Base-by-base conservation (phyloP, 805 yeast species). In the Cyberlindnera veronae region DNA sequence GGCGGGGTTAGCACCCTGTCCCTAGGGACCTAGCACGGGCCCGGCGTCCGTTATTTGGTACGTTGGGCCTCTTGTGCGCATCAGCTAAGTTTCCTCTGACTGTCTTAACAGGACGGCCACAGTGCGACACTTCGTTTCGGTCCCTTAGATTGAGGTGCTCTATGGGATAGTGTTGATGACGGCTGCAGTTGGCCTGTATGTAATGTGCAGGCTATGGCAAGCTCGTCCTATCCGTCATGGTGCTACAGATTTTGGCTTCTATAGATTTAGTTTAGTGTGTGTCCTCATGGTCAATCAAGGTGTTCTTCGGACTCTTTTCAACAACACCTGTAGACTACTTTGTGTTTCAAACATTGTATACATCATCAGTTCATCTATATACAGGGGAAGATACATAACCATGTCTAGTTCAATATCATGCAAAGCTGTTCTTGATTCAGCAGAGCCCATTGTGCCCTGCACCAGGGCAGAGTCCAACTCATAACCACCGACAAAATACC, bases 81-180 rank as follows among this genome's bases (percentile, higher is more conserved):
- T 74, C 79, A 79, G 86, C 86, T 79, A 79, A 77, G 80, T 74
- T 72, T 45, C 50, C 68, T 63, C 69, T 80, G 86, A 79, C 85
- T 77, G 67, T 55, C 72, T 76, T 75, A 79, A 79, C 86, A 79
- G 79, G 71, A 70, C 64, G 72, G 85, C 41, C 79, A 79, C 85
- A 80, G 72, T 69, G 65, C 13, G 69, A 66, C 70, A 74, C 79
- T 79, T 76, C 85, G 85, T 79, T 79, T 78, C 78, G 81, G 84
- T 75, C 76, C 71, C 81, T 79, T 79, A 79, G 84, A 79, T 45
- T 37, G 48, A 53, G 41, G 42, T 42, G 61, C 61, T 14, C 45
- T 57, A 54, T 57, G 61, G 42, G 48, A 47, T 49, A 46, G 58
- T 32, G 41, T 36, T 34, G 60, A 50, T 16, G 45, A 54, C 24